These are phyloP conservation scores for Nitzschia sp. DNA, from an alignment of 108 stramenopile species.

Conservation along the genomic window DNA sequence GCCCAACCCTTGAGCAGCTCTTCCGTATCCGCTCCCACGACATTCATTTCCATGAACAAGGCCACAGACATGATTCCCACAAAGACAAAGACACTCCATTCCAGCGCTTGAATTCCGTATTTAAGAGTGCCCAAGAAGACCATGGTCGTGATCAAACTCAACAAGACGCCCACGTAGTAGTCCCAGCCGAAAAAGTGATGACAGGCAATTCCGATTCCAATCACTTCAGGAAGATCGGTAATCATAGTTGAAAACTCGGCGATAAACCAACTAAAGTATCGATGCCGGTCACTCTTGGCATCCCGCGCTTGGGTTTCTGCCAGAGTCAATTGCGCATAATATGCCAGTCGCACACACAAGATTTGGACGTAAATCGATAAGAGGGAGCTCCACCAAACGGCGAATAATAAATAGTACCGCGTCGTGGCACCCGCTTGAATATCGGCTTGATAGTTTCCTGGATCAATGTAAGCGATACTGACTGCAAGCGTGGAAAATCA, in stretches of 20 bases:
- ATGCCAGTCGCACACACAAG: slow-evolving; percentile 76
- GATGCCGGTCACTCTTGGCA: slow-evolving; percentile 20
- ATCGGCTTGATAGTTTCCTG: slow-evolving; percentile 87
- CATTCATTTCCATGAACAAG: slow-evolving; percentile 67
- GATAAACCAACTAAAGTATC: slow-evolving; percentile 50
- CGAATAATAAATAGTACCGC: slow-evolving; percentile 71
- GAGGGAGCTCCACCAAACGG: slow-evolving; percentile 66
- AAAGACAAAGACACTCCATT: slow-evolving; percentile 65
- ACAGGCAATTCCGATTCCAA: slow-evolving; percentile 72
- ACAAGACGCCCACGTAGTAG: slow-evolving; percentile 53
- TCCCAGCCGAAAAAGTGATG: slow-evolving; percentile 66
- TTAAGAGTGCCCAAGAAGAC: slow-evolving; percentile 67
- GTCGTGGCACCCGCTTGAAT: slow-evolving; percentile 80
- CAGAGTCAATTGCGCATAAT: slow-evolving; percentile 65
- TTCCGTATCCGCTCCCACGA: slow-evolving; percentile 40
- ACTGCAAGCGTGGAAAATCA: no score
- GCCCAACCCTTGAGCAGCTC: slow-evolving; percentile 62
- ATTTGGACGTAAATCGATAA: slow-evolving; percentile 75
- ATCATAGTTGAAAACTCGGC: slow-evolving; percentile 73
- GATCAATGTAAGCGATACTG: slow-evolving; percentile 85
- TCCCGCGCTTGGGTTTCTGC: slow-evolving; percentile 60
- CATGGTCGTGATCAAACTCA: slow-evolving; percentile 65
- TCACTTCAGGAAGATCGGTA: slow-evolving; percentile 76
- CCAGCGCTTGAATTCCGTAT: slow-evolving; percentile 72
- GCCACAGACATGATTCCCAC: slow-evolving; percentile 76